Percentiles rank a stretch among this genome's conserved stretches.
Evolutionary conservation across 2,329 filamentous ascomycete genomes (phyloP).

Genomic region (Cucurbitaria berberidis): DNA sequence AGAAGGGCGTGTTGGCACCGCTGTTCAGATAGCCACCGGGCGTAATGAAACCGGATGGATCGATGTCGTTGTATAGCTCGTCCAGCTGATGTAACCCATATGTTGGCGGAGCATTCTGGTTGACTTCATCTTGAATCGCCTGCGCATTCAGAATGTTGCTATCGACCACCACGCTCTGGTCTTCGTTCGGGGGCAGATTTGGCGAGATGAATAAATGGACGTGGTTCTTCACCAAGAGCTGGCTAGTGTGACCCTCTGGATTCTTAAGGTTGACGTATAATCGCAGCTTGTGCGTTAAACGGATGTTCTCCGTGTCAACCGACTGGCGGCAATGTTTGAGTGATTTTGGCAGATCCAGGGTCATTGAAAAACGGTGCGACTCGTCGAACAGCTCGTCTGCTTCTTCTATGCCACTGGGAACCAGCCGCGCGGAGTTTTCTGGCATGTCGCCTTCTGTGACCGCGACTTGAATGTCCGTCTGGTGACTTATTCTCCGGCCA

Average conservation of each 20-base stretch:
- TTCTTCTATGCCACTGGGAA: conserved; percentile 39
- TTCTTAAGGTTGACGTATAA: conserved; percentile 91
- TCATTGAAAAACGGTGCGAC: conserved; percentile 65
- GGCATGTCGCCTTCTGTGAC: conserved; percentile 46
- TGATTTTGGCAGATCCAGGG: conserved; percentile 76
- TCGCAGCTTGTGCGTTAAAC: conserved; percentile 90
- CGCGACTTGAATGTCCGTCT: conserved; percentile 42
- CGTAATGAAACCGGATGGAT: conserved; percentile 80
- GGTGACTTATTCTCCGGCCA: conserved; percentile 42
- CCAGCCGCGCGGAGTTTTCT: conserved; percentile 33
- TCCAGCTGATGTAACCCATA: conserved; percentile 92
- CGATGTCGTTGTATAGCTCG: conserved; percentile 86
- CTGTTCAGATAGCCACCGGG: conserved; percentile 62
- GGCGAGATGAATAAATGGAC: conserved; percentile 96
- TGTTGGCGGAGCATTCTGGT: conserved; percentile 80
- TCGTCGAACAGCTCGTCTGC: conserved; percentile 57
- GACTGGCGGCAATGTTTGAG: conserved; percentile 87
- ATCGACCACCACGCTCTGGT: conserved; percentile 71
- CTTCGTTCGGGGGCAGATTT: conserved; percentile 84
- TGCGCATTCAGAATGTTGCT: conserved; percentile 45
- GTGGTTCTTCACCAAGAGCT: conserved; percentile 89
- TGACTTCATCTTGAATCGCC: conserved; percentile 61
- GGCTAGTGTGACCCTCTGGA: conserved; percentile 91
- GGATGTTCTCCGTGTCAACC: conserved; percentile 86
- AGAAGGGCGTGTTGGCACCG: conserved; percentile 76